These are phyloP conservation scores for Chytridium lagenaria DNA, from an alignment of 371 early-diverging fungal species.

Conservation along the genomic window DNA sequence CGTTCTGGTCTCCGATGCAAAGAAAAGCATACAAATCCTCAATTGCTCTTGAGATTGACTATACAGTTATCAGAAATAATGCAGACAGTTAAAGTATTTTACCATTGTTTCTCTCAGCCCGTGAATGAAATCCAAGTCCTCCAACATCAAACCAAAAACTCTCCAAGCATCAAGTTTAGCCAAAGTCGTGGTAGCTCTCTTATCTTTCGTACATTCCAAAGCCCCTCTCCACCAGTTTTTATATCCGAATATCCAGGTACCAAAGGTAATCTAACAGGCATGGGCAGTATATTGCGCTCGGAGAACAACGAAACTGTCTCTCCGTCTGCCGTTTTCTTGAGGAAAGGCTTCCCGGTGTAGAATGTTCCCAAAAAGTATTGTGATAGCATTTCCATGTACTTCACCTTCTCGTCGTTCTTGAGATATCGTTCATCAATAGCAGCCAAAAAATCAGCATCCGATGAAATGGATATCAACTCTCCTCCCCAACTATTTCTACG, in stretches of 20 bases:
- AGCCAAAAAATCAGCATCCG: conserved; percentile 7
- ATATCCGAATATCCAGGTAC: not conserved
- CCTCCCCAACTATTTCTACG: conserved; percentile 29
- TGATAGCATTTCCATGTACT: conserved; percentile 3
- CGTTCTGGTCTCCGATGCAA: not conserved
- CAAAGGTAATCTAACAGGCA: not conserved
- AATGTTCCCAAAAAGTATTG: conserved; percentile 4
- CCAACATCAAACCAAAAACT: not conserved
- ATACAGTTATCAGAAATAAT: not conserved
- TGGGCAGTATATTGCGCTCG: not conserved
- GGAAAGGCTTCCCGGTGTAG: not conserved
- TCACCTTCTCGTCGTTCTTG: not conserved
- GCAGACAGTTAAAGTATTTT: not conserved
- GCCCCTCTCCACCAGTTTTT: not conserved
- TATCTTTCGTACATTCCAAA: conserved; percentile 30
- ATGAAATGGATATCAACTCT: conserved; percentile 16
- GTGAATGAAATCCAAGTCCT: conserved; percentile 20
- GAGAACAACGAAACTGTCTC: not conserved
- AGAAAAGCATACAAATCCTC: not conserved
- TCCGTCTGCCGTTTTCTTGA: not conserved
- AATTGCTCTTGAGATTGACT: conserved; percentile 1
- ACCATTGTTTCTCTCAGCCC: conserved; percentile 19
- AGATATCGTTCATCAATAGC: conserved; percentile 22
- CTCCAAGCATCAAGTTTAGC: not conserved
- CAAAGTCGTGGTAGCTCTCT: conserved; percentile 25